Conservation (phyloP, 306 rosid genomes). For the Malus domestica region DNA sequence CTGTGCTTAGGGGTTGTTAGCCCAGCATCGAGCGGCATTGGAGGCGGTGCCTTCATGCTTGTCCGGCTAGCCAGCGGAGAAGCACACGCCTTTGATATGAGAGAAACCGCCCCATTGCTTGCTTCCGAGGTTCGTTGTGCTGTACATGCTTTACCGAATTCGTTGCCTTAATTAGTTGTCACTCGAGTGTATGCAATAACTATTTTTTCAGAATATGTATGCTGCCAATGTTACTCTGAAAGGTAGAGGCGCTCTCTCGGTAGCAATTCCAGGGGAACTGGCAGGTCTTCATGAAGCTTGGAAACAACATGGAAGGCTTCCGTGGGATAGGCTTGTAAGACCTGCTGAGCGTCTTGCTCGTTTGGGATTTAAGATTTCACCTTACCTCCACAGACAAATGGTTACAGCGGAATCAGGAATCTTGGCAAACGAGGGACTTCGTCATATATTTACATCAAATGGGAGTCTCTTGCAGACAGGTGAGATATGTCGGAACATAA, state of each 20-base stretch:
- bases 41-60: slow-evolving; percentile 86
- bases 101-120: slow-evolving; percentile 78
- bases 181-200: no score
- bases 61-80: slow-evolving; percentile 41
- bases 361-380: slow-evolving; percentile 61
- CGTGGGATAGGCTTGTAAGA: slow-evolving; percentile 64
- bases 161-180: no score
- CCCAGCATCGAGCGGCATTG: slow-evolving; percentile 89
- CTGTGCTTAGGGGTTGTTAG: slow-evolving; percentile 85
- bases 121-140: slow-evolving; percentile 45
- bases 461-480: slow-evolving; percentile 58
- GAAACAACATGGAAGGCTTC: slow-evolving; percentile 70
- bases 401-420: slow-evolving; percentile 34
- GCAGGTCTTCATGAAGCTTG: slow-evolving; percentile 73
- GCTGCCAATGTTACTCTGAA: slow-evolving; percentile 44
- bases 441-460: slow-evolving; percentile 46
- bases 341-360: slow-evolving; percentile 65
- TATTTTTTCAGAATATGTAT: slow-evolving; percentile 58
- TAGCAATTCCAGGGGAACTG: slow-evolving; percentile 70
- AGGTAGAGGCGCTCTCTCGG: slow-evolving; percentile 50
- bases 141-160: no score
- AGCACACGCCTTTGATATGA: slow-evolving; percentile 64
- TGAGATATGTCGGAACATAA: slow-evolving; percentile 39
- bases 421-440: slow-evolving; percentile 54
- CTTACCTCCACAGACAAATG: slow-evolving; percentile 59